phyloP scores from a whole-genome alignment of 2,329 filamentous ascomycete species.

The Trichoderma koningii region DNA sequence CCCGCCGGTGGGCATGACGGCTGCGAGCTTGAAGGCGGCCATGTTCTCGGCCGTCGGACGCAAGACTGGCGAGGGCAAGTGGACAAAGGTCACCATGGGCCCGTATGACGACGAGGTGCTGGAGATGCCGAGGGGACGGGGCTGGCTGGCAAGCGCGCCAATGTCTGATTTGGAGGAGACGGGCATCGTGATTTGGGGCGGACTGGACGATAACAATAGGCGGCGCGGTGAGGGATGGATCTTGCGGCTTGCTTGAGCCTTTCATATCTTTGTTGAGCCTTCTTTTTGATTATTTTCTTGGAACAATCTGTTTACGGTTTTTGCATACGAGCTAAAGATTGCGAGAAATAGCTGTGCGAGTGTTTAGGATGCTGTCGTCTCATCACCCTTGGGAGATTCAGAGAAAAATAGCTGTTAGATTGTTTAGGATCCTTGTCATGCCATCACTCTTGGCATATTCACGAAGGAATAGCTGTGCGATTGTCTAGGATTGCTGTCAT shows the following conservation, averaged over 20 bases:
- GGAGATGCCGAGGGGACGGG: slow-evolving; percentile 54
- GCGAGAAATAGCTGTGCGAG: not conserved
- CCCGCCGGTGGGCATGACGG: slow-evolving; percentile 56
- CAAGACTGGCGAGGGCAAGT: slow-evolving; percentile 60
- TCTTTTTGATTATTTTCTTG: not conserved
- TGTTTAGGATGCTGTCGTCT: not conserved
- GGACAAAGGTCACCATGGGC: slow-evolving; percentile 51
- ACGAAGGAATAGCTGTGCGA: too few species aligned
- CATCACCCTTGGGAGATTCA: not conserved
- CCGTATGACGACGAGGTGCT: slow-evolving; percentile 57
- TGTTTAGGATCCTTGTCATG: not conserved
- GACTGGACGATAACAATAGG: slow-evolving; percentile 53
- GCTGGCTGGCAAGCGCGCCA: slow-evolving; percentile 59
- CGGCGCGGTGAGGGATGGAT: slow-evolving; percentile 66
- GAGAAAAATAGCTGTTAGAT: too few species aligned
- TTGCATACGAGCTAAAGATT: slow-evolving; percentile 15
- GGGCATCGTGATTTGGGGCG: slow-evolving; percentile 63
- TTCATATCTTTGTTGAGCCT: not conserved
- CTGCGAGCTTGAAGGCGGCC: slow-evolving; percentile 59
- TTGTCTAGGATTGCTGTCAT: not conserved
- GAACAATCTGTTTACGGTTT: not conserved
- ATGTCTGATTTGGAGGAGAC: slow-evolving; percentile 62
- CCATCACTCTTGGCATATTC: too few species aligned
- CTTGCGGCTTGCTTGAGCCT: slow-evolving; percentile 51
- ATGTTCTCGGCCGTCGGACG: slow-evolving; percentile 55